Evolutionary conservation across 2,329 filamentous ascomycete genomes (phyloP).

Genomic region (Pleoardoris graminearum): DNA sequence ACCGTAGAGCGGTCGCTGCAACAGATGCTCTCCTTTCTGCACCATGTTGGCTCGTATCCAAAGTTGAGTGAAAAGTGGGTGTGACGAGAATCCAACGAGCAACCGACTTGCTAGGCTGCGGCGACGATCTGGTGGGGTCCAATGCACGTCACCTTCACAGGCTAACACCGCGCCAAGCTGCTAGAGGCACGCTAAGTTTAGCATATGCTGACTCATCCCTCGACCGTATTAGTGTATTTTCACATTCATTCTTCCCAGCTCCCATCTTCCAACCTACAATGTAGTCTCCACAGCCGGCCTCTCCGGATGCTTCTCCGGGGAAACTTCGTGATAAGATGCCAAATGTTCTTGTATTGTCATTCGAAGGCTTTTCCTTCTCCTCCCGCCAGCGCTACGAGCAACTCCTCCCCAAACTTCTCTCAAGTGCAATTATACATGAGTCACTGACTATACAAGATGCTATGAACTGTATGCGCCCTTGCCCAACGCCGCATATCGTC

Average conservation of each 20-base stretch:
- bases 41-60: conserved; percentile 23
- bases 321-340: conserved; percentile 17
- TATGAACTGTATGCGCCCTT: conserved; percentile 12
- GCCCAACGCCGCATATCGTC: no score
- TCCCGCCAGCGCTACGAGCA: conserved; percentile 28
- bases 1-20: conserved; percentile 47
- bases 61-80: neutral
- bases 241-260: neutral
- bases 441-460: conserved; percentile 28
- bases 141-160: conserved; percentile 9
- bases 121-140: conserved; percentile 1
- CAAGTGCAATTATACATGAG: conserved; percentile 27
- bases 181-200: neutral
- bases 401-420: conserved; percentile 28
- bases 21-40: conserved; percentile 35
- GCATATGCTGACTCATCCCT: neutral
- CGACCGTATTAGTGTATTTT: neutral
- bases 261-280: neutral
- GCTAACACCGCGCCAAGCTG: conserved; percentile 1
- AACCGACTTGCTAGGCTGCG: neutral
- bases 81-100: neutral
- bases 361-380: conserved; percentile 30
- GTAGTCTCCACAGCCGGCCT: neutral
- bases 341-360: conserved; percentile 28
- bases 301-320: no score